Evolutionary conservation across 805 yeast genomes (phyloP).

Genomic region (Ogataea glucozyma): DNA sequence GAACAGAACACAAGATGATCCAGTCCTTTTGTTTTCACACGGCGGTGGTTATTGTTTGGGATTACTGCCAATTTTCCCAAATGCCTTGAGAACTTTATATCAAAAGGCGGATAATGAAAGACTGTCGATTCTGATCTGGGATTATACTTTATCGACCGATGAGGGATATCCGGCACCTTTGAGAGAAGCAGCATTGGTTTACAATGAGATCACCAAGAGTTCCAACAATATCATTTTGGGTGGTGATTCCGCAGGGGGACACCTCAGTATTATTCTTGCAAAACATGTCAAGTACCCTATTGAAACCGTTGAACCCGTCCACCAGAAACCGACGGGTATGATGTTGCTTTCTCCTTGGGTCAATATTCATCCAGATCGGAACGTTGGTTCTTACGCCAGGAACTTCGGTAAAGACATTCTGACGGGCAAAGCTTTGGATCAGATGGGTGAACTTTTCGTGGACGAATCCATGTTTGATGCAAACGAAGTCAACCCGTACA

Average conservation of each 20-base stretch:
- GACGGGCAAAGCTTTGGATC: not conserved
- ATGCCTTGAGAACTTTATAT: slow-evolving; percentile 3
- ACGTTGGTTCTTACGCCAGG: slow-evolving; percentile 2
- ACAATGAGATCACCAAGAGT: slow-evolving; percentile 9
- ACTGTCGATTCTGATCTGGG: slow-evolving; percentile 12
- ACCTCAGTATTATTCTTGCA: slow-evolving; percentile 5
- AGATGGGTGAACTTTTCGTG: slow-evolving; percentile 7
- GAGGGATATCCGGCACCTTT: slow-evolving; percentile 7
- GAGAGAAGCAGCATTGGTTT: slow-evolving; percentile 7
- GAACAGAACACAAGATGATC: slow-evolving; percentile 10
- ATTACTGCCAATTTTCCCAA: slow-evolving; percentile 9
- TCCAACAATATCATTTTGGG: slow-evolving; percentile 12
- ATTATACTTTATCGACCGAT: slow-evolving; percentile 8
- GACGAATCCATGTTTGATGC: slow-evolving; percentile 7
- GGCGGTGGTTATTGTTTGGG: slow-evolving; percentile 16
- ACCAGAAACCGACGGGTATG: slow-evolving; percentile 2
- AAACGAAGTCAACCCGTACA: slow-evolving; percentile 8
- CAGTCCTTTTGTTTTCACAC: slow-evolving; percentile 14
- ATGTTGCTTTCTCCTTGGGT: slow-evolving; percentile 10
- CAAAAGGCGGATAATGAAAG: slow-evolving; percentile 6
- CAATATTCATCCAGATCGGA: slow-evolving; percentile 8
- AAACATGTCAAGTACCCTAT: slow-evolving; percentile 8
- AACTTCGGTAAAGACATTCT: slow-evolving; percentile 5
- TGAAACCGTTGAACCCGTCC: not conserved
- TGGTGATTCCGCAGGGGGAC: slow-evolving; percentile 19